Base-by-base conservation (phyloP, 1,139 yeast genomes). In the Sugiyamaella paludigena region DNA sequence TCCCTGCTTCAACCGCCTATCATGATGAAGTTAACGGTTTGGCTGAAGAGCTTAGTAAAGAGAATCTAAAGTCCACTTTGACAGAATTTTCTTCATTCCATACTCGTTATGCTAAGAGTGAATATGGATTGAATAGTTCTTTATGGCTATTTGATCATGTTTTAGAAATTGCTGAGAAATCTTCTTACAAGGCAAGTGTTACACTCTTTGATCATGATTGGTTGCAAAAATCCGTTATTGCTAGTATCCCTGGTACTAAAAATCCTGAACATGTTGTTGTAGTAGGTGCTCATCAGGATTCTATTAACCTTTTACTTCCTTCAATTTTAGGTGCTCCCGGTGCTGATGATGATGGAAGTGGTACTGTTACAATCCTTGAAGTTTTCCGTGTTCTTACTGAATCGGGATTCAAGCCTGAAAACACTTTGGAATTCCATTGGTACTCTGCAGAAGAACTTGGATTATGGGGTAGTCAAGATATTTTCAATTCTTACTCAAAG, bases 371-470 rank as follows among this genome's bases (percentile, higher is more conserved):
- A 2, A 77, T 78, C 38, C 69, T 88, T 49, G 96, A 89, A 65
- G 81, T 89, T 0, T 76, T 89, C 60, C 77, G 94, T 53, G 67
- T 86, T 9, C 69, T 86, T 37, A 67, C 78, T 13, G 72, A 70
- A 19, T 48, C 61, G 10, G 79, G 76, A 0, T 75, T 80, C 57
- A 62, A 68, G 50, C 91, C 92, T 2, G 71, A 76, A 51, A 87
- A 88, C 66, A 81, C 95, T 0, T 69, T 91, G 28, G 96, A 91
- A 65, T 89, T 92, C 72, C 98, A 91, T 67, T 92, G 88, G 75
- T 91, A 88, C 68, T 81, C 95, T 36, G 98, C 96, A 2, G 98
- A 91, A 71, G 98, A 91, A 73, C 91, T 88, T 52, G 98, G 98
- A 0, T 73, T 88, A 50, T 73, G 87, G 48, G 98, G 98, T 0